phyloP scores from a whole-genome alignment of 2,329 filamentous ascomycete species.

The Mariannaea elegans region DNA sequence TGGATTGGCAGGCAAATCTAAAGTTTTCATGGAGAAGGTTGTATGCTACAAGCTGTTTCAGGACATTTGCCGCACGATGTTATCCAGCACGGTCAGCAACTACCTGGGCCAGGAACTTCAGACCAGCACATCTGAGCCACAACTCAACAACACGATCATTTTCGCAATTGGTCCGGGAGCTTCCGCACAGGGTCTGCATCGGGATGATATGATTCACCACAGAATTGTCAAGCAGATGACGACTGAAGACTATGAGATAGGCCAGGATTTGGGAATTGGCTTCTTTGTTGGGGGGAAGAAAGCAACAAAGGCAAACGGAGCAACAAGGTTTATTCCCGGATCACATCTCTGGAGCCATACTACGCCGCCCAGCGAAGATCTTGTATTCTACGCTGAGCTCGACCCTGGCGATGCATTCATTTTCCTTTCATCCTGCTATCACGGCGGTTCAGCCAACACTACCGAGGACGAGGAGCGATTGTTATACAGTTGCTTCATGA shows the following conservation, averaged over 20 bases:
- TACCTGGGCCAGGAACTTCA: neutral
- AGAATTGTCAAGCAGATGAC: neutral
- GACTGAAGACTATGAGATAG: neutral
- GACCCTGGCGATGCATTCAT: constrained; percentile 13
- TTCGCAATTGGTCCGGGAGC: constrained; percentile 1
- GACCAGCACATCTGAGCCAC: neutral
- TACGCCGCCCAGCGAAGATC: neutral
- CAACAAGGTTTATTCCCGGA: constrained; percentile 13
- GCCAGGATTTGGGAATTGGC: constrained; percentile 2
- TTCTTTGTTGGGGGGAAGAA: constrained; percentile 8
- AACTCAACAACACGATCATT: constrained; percentile 5
- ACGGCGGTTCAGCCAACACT: constrained; percentile 8
- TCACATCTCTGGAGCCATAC: constrained; percentile 7
- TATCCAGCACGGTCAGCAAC: neutral
- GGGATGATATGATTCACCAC: constrained; percentile 1
- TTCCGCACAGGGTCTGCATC: neutral
- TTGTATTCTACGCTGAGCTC: neutral
- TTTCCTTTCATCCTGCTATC: constrained; percentile 5
- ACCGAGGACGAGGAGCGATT: constrained; percentile 6
- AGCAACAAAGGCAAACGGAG: constrained; percentile 9
- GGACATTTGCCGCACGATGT: neutral
- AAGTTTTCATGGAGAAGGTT: neutral
- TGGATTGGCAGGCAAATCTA: neutral
- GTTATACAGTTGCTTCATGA: constrained; percentile 5
- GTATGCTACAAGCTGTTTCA: neutral